Base-by-base conservation (phyloP, 495 filamentous ascomycete genomes). In the Alectoria sarmentosa region DNA sequence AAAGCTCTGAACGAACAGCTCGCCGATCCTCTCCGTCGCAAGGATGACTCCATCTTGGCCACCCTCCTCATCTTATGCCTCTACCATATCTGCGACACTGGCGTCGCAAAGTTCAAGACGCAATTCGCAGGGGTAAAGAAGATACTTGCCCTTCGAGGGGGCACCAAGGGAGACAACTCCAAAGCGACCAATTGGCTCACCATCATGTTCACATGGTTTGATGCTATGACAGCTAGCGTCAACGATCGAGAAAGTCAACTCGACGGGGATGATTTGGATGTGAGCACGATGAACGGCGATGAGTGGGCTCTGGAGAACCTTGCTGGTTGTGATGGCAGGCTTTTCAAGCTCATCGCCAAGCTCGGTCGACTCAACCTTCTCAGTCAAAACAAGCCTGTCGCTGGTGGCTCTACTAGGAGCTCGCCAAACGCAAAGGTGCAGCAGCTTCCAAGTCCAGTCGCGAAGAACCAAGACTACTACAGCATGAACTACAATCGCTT, bases 101-200 rank as follows among this genome's bases (percentile, higher is more conserved):
- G 93, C 14, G 84, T 96, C 60, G 90, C 89, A 5, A 90, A 92
- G 70, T 97, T 96, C 76, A 88, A 91, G 62, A 93, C 91, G 0
- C 93, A 96, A 71, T 92, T 98, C 69, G 91, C 91, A 1, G 92
- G 93, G 2, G 93, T 96, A 59, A 94, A 92, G 73, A 93, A 94
- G 78, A 85, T 98, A 58, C 84, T 97, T 15, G 83, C 87, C 15
- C 86, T 98, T 76, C 83, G 92, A 61, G 82, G 88, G 66, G 75
- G 78, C 63, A 74, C 73, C 67, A 83, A 85, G 32, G 83, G 82
- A 37, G 73, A 82, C 23, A 78, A 86, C 48, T 83, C 86, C 21
- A 78, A 82, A 26, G 88, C 91, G 61, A 84, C 90, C 38, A 87
- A 85, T 49, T 98, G 93, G 93, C 91, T 96, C 79, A 91, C 96